Evolutionary conservation across 805 yeast genomes (phyloP), one percentile per base, ranked within the genome.

Genomic region (Wickerhamomyces queroliae): DNA sequence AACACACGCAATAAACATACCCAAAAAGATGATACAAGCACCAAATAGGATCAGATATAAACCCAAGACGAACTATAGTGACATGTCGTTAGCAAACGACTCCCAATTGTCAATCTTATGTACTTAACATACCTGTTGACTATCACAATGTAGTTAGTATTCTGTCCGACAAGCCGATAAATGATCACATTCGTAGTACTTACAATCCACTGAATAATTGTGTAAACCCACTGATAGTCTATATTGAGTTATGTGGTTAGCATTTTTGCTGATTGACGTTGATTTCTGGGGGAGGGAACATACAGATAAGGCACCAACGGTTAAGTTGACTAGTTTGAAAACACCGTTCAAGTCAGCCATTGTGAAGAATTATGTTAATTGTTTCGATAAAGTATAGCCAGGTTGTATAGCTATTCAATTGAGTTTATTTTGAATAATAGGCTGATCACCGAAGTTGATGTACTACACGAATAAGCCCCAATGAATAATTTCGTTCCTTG

Each of bases 11-110:
- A n/a, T n/a, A 15, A 22, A 64, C 72, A 23, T 60, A 66, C 72
- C 73, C 41, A 76, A 60, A 34, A 67, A 63, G 8, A 78, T 76
- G 39, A 81, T 70, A 8, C 67, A 64, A 4, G 61, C 65, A 18
- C 89, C 85, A 35, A 80, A 63, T 5, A 65, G 64, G 22, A 79
- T 62, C 17, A 81, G 64, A 53, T 70, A 80, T n/a, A 81, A 33
- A 1, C 85, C 84, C 36, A 76, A 63, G 25, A 82, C 56, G 53
- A 81, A 79, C 58, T 69, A 54, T 27, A 45, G 59, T 28, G 10
- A 26, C 11, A 18, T 23, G 30, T 38, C 35, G 39, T 33, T 29
- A 22, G 13, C 12, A 36, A 28, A 10, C 7, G 16, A 13, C 5
- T 19, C 22, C 5, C 25, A n/a, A 4, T 4, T n/a, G 29, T 26